phyloP scores from a whole-genome alignment of 192 early-diverging fungal species.

The Linderina pennispora region DNA sequence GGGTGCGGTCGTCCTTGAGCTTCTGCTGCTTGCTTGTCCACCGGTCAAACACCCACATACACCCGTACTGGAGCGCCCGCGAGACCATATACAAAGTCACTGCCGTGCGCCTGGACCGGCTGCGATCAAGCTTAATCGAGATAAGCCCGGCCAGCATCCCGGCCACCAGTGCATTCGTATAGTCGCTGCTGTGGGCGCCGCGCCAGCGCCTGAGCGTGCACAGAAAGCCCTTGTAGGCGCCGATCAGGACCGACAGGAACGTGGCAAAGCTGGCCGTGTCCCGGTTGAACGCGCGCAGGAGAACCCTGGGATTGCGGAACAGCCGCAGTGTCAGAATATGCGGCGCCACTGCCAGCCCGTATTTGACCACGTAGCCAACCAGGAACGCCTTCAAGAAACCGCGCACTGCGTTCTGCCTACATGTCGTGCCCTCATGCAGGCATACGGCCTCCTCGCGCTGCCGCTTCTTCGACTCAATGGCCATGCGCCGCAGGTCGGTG shows the following conservation, averaged over 20 bases:
- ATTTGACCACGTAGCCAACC: conserved; percentile 57
- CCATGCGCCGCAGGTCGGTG: conserved; percentile 18
- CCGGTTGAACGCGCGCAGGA: conserved; percentile 31
- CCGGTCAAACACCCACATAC: conserved; percentile 55
- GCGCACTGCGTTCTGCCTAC: conserved; percentile 57
- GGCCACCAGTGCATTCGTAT: conserved; percentile 59
- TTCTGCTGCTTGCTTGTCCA: conserved; percentile 36
- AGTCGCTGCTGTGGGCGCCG: conserved; percentile 44
- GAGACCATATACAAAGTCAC: conserved; percentile 61
- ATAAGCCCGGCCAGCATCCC: conserved; percentile 55
- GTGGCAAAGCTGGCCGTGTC: conserved; percentile 63
- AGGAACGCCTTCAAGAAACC: conserved; percentile 59
- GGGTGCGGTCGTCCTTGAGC: conserved; percentile 15
- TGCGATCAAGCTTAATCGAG: conserved; percentile 56
- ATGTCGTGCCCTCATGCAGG: conserved; percentile 58
- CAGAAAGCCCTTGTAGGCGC: conserved; percentile 58
- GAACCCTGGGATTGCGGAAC: conserved; percentile 26
- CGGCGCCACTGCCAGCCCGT: conserved; percentile 49
- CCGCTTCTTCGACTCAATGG: conserved; percentile 26
- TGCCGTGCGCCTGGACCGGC: conserved; percentile 51
- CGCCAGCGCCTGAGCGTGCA: conserved; percentile 51
- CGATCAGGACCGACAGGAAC: conserved; percentile 58
- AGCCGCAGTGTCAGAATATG: conserved; percentile 50
- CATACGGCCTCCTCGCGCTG: conserved; percentile 21
- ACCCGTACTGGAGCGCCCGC: conserved; percentile 56